A percentile compares a stretch with the other conserved stretches of the same genome.
phyloP scores from a whole-genome alignment of 306 rosid genomes.

The Pyrus bretschneideri region DNA sequence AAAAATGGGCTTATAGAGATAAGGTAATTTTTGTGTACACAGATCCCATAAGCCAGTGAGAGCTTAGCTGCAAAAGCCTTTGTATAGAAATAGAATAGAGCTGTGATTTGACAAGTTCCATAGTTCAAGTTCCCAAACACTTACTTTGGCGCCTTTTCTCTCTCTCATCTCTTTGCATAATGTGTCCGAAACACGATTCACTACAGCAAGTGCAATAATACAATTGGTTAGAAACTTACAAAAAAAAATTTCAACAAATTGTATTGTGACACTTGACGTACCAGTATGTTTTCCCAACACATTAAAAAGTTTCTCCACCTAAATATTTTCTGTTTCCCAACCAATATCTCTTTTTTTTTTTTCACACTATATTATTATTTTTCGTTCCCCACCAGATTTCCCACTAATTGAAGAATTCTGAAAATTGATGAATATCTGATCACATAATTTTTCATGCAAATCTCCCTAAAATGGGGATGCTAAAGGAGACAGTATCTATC shows the following conservation, averaged over 20 bases:
- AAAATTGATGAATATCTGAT: too few relatives aligned
- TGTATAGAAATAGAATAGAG: conserved; percentile 25
- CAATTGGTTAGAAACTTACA: too few relatives aligned
- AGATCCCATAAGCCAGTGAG: conserved; percentile 34
- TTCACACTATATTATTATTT: too few relatives aligned
- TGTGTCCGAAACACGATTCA: fast-evolving
- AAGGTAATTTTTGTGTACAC: not conserved
- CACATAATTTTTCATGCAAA: too few relatives aligned
- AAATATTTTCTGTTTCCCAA: not conserved
- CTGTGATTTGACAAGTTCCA: conserved; percentile 8
- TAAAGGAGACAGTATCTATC: too few relatives aligned
- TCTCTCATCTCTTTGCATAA: conserved; percentile 7
- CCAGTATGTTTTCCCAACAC: too few relatives aligned
- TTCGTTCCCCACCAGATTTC: too few relatives aligned
- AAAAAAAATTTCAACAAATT: too few relatives aligned
- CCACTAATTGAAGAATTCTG: too few relatives aligned
- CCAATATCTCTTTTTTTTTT: not conserved
- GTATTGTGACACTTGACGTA: too few relatives aligned
- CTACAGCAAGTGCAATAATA: too few relatives aligned
- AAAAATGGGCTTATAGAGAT: conserved; percentile 6
- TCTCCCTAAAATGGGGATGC: too few relatives aligned
- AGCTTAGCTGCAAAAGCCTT: conserved; percentile 34
- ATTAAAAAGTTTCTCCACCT: not conserved
- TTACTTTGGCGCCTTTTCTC: conserved; percentile 28
- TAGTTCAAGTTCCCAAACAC: conserved; percentile 70